phyloP scores from a whole-genome alignment of 768 basidiomycete species.

The Leccinum sublutescens region DNA sequence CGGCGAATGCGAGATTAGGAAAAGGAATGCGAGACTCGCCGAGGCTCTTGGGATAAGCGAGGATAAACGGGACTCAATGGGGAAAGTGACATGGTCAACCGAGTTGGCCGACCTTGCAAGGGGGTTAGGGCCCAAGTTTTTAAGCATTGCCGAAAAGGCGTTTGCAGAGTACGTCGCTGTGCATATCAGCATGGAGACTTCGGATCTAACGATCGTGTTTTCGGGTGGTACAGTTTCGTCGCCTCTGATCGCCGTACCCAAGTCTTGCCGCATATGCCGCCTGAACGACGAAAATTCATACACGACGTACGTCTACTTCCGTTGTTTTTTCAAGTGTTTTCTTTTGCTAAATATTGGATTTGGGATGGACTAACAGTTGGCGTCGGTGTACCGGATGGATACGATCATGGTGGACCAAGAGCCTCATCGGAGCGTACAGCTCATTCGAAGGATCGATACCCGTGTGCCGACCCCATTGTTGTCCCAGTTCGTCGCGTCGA shows the following conservation, averaged over 20 bases:
- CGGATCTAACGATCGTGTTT: not conserved
- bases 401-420: constrained; percentile 90
- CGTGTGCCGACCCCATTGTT: constrained; percentile 72
- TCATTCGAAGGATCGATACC: constrained; percentile 79
- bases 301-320: constrained; percentile 51
- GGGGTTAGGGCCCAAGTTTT: constrained; percentile 53
- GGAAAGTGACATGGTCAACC: constrained; percentile 52
- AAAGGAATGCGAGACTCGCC: constrained; percentile 85
- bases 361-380: constrained; percentile 47
- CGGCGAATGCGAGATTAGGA: constrained; percentile 78
- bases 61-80: constrained; percentile 39
- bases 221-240: constrained; percentile 52
- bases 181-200: no score
- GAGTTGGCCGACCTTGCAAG: constrained; percentile 63
- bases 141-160: constrained; percentile 71
- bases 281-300: constrained; percentile 80
- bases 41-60: constrained; percentile 86
- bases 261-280: constrained; percentile 79
- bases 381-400: constrained; percentile 77
- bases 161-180: constrained; percentile 65
- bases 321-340: not conserved
- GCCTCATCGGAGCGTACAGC: constrained; percentile 81
- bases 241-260: constrained; percentile 63
- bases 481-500: constrained; percentile 43
- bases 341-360: not conserved